These are phyloP conservation scores for Plasmodium gonderi DNA, from an alignment of 169 alveolate species.

Conservation along the genomic window DNA sequence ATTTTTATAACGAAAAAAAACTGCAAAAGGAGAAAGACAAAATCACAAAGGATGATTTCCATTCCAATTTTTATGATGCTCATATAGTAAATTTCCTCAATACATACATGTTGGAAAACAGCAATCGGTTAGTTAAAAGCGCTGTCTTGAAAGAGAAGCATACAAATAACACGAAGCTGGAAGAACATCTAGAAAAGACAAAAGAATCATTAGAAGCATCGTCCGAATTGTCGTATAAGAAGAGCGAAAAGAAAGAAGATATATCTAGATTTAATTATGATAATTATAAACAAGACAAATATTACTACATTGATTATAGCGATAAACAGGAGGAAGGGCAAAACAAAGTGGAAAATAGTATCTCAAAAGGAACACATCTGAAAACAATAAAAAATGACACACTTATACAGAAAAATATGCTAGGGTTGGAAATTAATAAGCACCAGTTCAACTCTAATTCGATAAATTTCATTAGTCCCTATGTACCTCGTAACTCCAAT, in stretches of 20 bases:
- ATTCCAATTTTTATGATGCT: slow-evolving; percentile 12
- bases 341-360: background rate
- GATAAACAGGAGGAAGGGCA: background rate
- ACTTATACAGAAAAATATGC: background rate
- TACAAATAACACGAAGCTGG: background rate
- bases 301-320: background rate
- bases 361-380: slow-evolving; percentile 3
- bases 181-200: background rate
- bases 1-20: slow-evolving; percentile 21
- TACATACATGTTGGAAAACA: slow-evolving; percentile 16
- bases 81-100: slow-evolving; percentile 28
- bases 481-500: background rate
- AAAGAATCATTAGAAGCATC: background rate
- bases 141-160: slow-evolving; percentile 8
- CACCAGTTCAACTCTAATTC: background rate
- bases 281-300: no score
- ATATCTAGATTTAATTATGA: background rate
- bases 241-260: background rate
- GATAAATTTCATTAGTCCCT: background rate
- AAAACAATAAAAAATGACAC: slow-evolving; percentile 20
- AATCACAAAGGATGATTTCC: background rate
- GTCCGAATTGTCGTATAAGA: background rate
- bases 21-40: background rate
- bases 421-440: background rate
- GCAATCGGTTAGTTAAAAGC: slow-evolving; percentile 2